Evolutionary conservation across 371 early-diverging fungal genomes (phyloP).

Genomic region (Syncephalastrum racemosum): DNA sequence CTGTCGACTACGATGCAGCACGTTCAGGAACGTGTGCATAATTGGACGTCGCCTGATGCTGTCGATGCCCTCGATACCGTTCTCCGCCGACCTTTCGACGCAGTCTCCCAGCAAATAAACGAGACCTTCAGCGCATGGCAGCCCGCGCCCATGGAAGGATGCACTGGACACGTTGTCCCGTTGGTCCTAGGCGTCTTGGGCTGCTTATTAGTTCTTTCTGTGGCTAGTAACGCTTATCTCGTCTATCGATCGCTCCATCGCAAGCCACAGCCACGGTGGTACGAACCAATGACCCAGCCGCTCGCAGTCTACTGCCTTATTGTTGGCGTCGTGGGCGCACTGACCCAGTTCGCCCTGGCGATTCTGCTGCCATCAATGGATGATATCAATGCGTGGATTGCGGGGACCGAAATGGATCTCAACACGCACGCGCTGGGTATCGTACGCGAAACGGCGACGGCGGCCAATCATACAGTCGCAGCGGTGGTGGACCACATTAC

Average conservation of each 20-base stretch:
- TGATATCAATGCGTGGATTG: constrained; percentile 29
- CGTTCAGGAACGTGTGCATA: constrained; percentile 21
- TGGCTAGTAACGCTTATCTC: no score
- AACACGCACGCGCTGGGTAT: constrained; percentile 29
- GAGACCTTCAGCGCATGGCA: background rate
- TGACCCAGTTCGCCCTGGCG: background rate
- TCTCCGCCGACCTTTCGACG: constrained; percentile 25
- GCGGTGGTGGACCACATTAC: constrained; percentile 24
- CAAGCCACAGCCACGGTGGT: no score
- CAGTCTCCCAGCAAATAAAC: constrained; percentile 23
- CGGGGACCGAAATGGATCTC: constrained; percentile 20
- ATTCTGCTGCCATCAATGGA: constrained; percentile 3
- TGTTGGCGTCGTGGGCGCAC: constrained; percentile 24
- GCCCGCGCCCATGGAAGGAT: no score
- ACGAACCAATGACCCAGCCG: constrained; percentile 18
- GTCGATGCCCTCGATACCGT: constrained; percentile 14
- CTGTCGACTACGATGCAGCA: constrained; percentile 13
- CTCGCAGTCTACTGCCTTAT: constrained; percentile 27
- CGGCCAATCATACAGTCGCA: constrained; percentile 30
- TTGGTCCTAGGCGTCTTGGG: no score
- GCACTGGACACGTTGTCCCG: no score
- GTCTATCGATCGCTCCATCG: no score
- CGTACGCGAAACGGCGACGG: constrained; percentile 19
- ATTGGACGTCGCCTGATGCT: constrained; percentile 24
- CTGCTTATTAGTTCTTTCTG: no score